Conservation (phyloP, 176 grass and related monocot genomes). For the Saccharum spontaneum region DNA sequence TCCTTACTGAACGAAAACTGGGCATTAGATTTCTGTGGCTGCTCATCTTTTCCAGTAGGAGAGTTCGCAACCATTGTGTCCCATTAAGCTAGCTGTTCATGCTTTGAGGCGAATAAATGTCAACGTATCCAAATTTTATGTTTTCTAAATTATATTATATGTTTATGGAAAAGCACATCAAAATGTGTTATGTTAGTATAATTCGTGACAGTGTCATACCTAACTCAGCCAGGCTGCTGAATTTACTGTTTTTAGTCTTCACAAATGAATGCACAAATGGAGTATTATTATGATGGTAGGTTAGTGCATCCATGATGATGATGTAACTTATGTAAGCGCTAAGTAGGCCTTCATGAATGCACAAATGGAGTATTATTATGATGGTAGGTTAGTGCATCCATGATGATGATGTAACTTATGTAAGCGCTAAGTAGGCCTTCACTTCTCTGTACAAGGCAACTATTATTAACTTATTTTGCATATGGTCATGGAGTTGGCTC, state of each 20-base stretch:
- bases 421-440: neutral
- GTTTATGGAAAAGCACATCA: neutral
- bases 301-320: neutral
- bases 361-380: no score
- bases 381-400: neutral
- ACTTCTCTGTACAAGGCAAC: neutral
- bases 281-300: neutral
- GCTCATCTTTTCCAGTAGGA: neutral
- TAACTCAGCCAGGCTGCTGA: neutral
- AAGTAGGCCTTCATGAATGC: neutral
- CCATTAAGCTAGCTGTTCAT: neutral
- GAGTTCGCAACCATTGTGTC: neutral
- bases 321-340: neutral
- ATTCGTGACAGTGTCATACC: neutral
- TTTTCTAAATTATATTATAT: neutral
- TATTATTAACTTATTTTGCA: neutral
- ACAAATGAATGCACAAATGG: neutral
- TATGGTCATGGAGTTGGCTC: neutral
- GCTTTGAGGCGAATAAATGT: neutral
- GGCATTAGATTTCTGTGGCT: neutral
- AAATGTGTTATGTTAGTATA: neutral
- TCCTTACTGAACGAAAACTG: neutral
- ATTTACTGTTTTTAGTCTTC: neutral
- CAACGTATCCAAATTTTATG: neutral
- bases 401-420: neutral